A percentile compares a stretch with the other conserved stretches of the same genome.
These are phyloP conservation scores for Metroxylon sagu DNA, from an alignment of 176 grass and related monocot genomes.

Conservation along the genomic window DNA sequence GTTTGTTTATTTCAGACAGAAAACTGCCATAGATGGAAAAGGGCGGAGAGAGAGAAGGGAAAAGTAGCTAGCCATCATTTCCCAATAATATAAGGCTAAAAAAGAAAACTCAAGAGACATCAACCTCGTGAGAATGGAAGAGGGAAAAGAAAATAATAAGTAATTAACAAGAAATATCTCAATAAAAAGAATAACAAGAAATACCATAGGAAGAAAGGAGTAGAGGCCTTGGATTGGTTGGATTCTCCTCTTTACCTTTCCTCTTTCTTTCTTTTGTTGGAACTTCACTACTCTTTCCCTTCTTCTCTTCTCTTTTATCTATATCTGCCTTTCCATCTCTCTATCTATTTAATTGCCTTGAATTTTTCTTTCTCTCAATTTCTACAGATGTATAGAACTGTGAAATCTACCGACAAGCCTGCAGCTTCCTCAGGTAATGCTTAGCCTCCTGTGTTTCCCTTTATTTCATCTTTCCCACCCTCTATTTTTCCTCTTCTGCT, in stretches of 20 bases:
- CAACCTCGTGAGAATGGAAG: slow-evolving; percentile 7
- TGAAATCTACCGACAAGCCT: slow-evolving; percentile 25
- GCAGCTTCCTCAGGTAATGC: slow-evolving; percentile 23
- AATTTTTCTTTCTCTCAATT: neutral
- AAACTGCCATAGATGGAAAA: neutral
- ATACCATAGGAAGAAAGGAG: neutral
- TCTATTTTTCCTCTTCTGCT: neutral
- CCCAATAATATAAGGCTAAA: slow-evolving; percentile 13
- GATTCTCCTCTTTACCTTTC: neutral
- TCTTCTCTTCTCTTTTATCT: neutral
- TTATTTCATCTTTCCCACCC: neutral
- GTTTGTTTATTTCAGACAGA: neutral
- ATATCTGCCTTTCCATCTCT: neutral
- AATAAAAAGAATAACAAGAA: neutral
- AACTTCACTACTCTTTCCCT: neutral
- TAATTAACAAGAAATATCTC: neutral
- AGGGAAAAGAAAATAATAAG: neutral
- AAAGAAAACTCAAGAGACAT: neutral
- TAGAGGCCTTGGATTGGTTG: neutral
- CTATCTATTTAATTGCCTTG: neutral
- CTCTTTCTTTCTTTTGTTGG: slow-evolving; percentile 7
- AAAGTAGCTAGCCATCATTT: slow-evolving; percentile 28
- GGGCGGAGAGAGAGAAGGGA: neutral
- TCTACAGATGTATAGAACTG: slow-evolving; percentile 26
- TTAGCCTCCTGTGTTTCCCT: neutral